Evolutionary conservation across 2,329 filamentous ascomycete genomes (phyloP).

Genomic region (Periglandula ipomoeae): DNA sequence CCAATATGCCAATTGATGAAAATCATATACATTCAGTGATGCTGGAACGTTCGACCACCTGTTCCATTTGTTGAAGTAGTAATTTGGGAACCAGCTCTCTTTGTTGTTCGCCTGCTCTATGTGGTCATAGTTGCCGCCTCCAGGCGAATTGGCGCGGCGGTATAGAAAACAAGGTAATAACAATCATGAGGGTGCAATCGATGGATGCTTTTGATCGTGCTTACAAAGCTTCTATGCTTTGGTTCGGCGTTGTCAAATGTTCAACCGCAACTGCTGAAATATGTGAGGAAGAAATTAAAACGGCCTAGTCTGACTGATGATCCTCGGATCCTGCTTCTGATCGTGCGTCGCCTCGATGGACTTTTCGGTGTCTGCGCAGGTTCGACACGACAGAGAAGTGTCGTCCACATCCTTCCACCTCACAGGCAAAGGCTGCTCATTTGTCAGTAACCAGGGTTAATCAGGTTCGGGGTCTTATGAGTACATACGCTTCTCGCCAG

Average conservation of each 20-base stretch:
- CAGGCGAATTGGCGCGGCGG: too few relatives aligned
- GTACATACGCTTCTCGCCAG: slow-evolving; percentile 89
- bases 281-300: neutral
- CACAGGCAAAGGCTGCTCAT: slow-evolving; percentile 73
- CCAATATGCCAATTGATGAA: neutral
- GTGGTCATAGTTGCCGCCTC: neutral
- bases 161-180: too few relatives aligned
- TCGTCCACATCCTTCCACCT: slow-evolving; percentile 88
- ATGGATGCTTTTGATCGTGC: neutral
- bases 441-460: slow-evolving; percentile 3
- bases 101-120: neutral
- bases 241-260: slow-evolving; percentile 3
- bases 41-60: neutral
- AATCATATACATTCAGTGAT: neutral
- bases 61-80: neutral
- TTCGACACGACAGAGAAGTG: slow-evolving; percentile 98
- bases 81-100: neutral
- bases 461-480: neutral
- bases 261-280: neutral
- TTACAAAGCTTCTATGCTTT: slow-evolving; percentile 10
- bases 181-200: neutral
- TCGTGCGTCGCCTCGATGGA: slow-evolving; percentile 64
- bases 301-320: slow-evolving; percentile 46
- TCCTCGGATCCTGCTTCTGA: slow-evolving; percentile 57
- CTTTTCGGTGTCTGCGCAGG: slow-evolving; percentile 86